A percentile compares a stretch with the other conserved stretches of the same genome.
phyloP scores from a whole-genome alignment of 2,329 filamentous ascomycete genomes.

The Rosellinia necatrix region DNA sequence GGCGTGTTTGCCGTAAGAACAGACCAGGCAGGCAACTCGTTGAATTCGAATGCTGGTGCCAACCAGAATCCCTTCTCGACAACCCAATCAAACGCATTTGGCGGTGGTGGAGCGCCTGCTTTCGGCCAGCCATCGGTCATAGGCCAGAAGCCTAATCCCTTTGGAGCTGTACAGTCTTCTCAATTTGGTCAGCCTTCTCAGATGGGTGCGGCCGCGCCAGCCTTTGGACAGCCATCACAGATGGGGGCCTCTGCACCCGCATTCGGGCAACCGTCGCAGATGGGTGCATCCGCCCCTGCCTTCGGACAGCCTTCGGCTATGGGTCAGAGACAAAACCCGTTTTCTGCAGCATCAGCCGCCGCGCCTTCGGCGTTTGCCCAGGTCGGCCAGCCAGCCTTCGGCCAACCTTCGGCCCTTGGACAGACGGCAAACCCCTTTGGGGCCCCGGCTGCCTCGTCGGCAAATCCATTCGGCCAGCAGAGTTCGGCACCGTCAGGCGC shows the following conservation, averaged over 20 bases:
- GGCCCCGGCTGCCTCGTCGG: conserved; percentile 20
- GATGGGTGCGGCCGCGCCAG: conserved; percentile 36
- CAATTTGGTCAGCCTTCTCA: conserved; percentile 48
- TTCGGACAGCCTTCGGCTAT: conserved; percentile 39
- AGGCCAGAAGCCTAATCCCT: conserved; percentile 23
- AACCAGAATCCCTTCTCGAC: conserved; percentile 49
- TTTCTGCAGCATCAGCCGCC: conserved; percentile 26
- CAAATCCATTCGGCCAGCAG: conserved; percentile 22
- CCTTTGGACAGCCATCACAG: conserved; percentile 41
- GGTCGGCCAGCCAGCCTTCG: conserved; percentile 43
- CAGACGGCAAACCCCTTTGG: conserved; percentile 39
- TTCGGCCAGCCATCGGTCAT: conserved; percentile 41
- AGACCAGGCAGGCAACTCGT: conserved; percentile 34
- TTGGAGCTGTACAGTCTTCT: conserved; percentile 12
- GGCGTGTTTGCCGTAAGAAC: conserved; percentile 47
- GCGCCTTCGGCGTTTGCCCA: conserved; percentile 41
- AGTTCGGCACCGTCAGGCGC: neutral
- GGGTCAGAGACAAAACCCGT: conserved; percentile 40
- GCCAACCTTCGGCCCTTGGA: conserved; percentile 44
- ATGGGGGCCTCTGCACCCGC: conserved; percentile 39
- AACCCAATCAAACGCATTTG: conserved; percentile 39
- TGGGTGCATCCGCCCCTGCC: conserved; percentile 25
- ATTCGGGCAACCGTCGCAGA: conserved; percentile 44
- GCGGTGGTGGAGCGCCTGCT: conserved; percentile 18
- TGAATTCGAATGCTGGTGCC: conserved; percentile 35